Percentiles rank a stretch among this genome's conserved stretches.
phyloP scores from a whole-genome alignment of 2,329 filamentous ascomycete species.

The Arachnopeziza araneosa region DNA sequence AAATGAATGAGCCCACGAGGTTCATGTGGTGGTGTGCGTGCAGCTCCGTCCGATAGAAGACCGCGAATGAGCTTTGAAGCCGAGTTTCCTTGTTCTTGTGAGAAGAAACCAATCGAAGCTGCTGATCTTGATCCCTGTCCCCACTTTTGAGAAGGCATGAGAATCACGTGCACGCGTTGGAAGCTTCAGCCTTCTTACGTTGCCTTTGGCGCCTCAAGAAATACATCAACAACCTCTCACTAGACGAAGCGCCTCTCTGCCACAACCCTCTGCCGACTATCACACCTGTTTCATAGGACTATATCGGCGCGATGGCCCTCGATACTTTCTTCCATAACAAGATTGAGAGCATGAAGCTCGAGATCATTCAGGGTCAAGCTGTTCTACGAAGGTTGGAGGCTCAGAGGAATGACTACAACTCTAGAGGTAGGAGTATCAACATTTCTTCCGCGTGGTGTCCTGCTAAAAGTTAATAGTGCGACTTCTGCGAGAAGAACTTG shows the following conservation, averaged over 20 bases:
- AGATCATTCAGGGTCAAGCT: constrained; percentile 98
- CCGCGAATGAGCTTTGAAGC: neutral
- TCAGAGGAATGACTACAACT: constrained; percentile 99
- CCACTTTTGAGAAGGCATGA: too few species aligned
- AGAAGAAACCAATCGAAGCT: neutral
- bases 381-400: constrained; percentile 92
- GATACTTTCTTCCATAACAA: constrained; percentile 99
- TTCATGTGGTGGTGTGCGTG: neutral
- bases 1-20: neutral
- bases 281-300: neutral
- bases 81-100: neutral
- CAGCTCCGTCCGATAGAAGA: neutral
- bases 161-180: too few species aligned
- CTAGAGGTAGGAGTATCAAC: constrained; percentile 45
- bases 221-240: neutral
- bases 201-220: neutral
- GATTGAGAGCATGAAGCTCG: constrained; percentile 99
- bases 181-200: neutral
- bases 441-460: constrained; percentile 1
- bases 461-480: constrained; percentile 53
- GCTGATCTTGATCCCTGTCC: neutral
- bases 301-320: constrained; percentile 68
- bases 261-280: neutral
- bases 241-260: neutral
- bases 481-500: constrained; percentile 89